Evolutionary conservation across 2,329 filamentous ascomycete genomes (phyloP).

Genomic region (Colletotrichum kahawae): DNA sequence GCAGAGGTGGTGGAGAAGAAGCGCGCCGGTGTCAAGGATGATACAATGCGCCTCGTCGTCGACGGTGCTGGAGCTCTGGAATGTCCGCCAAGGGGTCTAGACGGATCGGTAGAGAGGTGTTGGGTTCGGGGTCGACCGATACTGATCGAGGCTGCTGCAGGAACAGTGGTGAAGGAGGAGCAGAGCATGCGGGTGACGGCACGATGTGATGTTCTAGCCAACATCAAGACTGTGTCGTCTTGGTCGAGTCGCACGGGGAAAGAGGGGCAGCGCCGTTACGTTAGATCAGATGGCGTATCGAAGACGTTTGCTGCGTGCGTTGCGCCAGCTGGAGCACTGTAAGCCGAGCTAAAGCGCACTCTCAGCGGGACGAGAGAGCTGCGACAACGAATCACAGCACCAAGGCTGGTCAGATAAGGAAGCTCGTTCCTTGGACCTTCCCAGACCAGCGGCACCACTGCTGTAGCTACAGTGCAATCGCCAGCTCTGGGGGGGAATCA

Average conservation of each 20-base stretch:
- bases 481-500: background rate
- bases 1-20: background rate
- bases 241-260: conserved; percentile 1
- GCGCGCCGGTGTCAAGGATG: background rate
- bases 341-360: conserved; percentile 6
- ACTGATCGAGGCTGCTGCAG: background rate
- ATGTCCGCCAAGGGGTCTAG: background rate
- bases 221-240: background rate
- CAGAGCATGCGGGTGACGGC: background rate
- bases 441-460: background rate
- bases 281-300: background rate
- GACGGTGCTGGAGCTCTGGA: background rate
- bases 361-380: conserved; percentile 6
- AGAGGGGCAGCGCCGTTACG: conserved; percentile 7
- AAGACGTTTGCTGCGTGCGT: background rate
- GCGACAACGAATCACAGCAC: conserved; percentile 4
- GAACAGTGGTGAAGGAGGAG: background rate
- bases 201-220: conserved; percentile 9
- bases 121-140: background rate
- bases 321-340: background rate
- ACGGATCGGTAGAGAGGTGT: background rate
- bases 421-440: conserved; percentile 5
- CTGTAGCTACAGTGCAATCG: conserved; percentile 9
- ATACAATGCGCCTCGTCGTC: background rate
- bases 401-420: conserved; percentile 4